Conservation (phyloP, 2,329 filamentous ascomycete species). For the Passalora sequoiae region DNA sequence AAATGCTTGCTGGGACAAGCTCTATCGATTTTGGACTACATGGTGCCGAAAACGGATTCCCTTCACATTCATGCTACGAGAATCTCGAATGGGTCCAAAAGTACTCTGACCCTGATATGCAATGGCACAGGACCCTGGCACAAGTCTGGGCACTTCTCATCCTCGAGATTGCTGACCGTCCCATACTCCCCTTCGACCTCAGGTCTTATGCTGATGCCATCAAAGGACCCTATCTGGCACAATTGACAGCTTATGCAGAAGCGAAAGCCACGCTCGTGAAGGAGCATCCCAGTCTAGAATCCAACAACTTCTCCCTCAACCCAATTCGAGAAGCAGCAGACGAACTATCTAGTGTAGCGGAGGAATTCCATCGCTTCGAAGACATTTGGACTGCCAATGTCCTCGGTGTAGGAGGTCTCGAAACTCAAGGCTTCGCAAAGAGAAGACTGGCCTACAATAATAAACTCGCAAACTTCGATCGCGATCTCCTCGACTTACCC, state of each 20-base stretch:
- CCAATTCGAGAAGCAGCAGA: slow-evolving; percentile 60
- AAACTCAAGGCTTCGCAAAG: slow-evolving; percentile 62
- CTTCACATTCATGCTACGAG: slow-evolving; percentile 82
- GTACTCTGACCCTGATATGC: slow-evolving; percentile 71
- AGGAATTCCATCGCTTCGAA: slow-evolving; percentile 70
- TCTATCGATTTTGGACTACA: slow-evolving; percentile 79
- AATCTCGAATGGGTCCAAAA: slow-evolving; percentile 79
- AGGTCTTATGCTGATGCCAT: slow-evolving; percentile 65
- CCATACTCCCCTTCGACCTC: slow-evolving; percentile 78
- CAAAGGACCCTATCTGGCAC: slow-evolving; percentile 55
- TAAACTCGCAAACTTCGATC: slow-evolving; percentile 76
- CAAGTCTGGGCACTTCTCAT: slow-evolving; percentile 78
- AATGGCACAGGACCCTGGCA: slow-evolving; percentile 72
- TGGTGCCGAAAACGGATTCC: slow-evolving; percentile 54
- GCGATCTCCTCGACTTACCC: slow-evolving; percentile 71
- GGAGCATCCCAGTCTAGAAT: slow-evolving; percentile 33
- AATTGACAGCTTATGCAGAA: slow-evolving; percentile 58
- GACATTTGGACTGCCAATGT: slow-evolving; percentile 69
- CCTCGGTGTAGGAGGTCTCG: slow-evolving; percentile 64
- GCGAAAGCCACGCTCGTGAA: slow-evolving; percentile 7
- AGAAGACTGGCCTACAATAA: slow-evolving; percentile 72
- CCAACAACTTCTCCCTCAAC: slow-evolving; percentile 47
- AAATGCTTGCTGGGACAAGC: slow-evolving; percentile 82
- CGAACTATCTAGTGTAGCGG: slow-evolving; percentile 55
- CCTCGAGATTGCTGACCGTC: slow-evolving; percentile 75